These are phyloP conservation scores for Coemansia erecta DNA, from an alignment of 192 early-diverging fungal genomes.

Conservation along the genomic window DNA sequence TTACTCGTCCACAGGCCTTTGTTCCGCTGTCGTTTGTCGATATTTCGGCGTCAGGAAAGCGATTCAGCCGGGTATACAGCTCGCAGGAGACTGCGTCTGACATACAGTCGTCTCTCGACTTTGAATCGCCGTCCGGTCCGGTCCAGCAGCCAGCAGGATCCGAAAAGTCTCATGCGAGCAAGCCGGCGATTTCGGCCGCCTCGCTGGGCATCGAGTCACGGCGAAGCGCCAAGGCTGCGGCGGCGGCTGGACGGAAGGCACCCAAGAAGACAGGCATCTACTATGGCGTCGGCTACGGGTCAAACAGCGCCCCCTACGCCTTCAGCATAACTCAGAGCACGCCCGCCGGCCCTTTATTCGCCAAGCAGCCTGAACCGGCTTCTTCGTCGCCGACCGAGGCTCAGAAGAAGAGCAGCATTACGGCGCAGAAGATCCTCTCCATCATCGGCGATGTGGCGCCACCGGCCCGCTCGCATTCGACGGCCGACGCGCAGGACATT, in stretches of 20 bases:
- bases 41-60: constrained; percentile 19
- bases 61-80: constrained; percentile 7
- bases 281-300: constrained; percentile 46
- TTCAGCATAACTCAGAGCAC: constrained; percentile 11
- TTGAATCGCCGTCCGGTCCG: neutral
- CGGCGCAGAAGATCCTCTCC: constrained; percentile 42
- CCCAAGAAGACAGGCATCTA: constrained; percentile 21
- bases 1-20: constrained; percentile 7
- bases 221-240: constrained; percentile 21
- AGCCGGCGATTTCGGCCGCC: constrained; percentile 27
- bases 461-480: constrained; percentile 26
- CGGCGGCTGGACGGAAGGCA: neutral
- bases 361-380: constrained; percentile 5
- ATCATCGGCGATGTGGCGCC: constrained; percentile 43
- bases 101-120: neutral
- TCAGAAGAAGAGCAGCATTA: constrained; percentile 34
- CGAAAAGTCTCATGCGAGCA: neutral
- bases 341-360: neutral
- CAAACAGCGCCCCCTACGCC: constrained; percentile 33
- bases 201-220: constrained; percentile 36
- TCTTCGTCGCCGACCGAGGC: neutral
- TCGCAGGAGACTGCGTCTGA: constrained; percentile 9
- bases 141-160: neutral
- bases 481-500: constrained; percentile 10
- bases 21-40: constrained; percentile 41